Evolutionary conservation across 768 basidiomycete species (phyloP).

Genomic region (Pulveroboletus sp.): DNA sequence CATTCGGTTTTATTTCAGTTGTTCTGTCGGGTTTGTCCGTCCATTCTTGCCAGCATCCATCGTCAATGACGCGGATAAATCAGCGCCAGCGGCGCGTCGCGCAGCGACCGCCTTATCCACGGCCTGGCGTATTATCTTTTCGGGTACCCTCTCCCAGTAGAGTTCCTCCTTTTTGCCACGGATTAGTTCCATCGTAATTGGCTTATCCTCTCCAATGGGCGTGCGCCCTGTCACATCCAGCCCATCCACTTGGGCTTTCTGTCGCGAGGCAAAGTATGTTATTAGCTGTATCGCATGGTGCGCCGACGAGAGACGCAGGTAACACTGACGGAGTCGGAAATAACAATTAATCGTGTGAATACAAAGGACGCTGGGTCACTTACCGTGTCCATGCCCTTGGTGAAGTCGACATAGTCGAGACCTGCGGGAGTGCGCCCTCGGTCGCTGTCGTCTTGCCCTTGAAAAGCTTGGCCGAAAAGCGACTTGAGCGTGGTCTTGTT

Average conservation of each 20-base stretch:
- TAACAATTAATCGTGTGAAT: neutral
- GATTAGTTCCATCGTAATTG: slow-evolving; percentile 53
- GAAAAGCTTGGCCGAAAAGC: slow-evolving; percentile 48
- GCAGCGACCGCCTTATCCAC: slow-evolving; percentile 41
- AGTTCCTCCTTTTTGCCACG: slow-evolving; percentile 60
- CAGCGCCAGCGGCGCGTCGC: neutral
- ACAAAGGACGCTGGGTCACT: slow-evolving; percentile 12
- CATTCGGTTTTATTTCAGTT: too few relatives aligned
- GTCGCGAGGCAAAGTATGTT: slow-evolving; percentile 38
- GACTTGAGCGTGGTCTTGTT: slow-evolving; percentile 76
- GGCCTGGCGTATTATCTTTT: slow-evolving; percentile 62
- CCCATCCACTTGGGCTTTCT: slow-evolving; percentile 43
- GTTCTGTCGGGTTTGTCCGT: too few relatives aligned
- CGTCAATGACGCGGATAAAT: neutral
- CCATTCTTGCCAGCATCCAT: neutral
- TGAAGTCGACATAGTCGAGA: slow-evolving; percentile 78
- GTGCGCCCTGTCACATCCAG: slow-evolving; percentile 49
- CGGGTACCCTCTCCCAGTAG: slow-evolving; percentile 79
- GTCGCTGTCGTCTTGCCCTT: neutral
- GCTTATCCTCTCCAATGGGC: slow-evolving; percentile 13
- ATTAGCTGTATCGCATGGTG: slow-evolving; percentile 43
- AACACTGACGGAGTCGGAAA: slow-evolving; percentile 46
- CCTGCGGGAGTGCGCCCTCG: slow-evolving; percentile 24
- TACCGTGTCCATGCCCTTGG: slow-evolving; percentile 72
- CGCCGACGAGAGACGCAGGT: slow-evolving; percentile 62